Evolutionary conservation across 1,139 yeast genomes (phyloP), one percentile per base, ranked within the genome.

Genomic region (Kodamaea suecica): DNA sequence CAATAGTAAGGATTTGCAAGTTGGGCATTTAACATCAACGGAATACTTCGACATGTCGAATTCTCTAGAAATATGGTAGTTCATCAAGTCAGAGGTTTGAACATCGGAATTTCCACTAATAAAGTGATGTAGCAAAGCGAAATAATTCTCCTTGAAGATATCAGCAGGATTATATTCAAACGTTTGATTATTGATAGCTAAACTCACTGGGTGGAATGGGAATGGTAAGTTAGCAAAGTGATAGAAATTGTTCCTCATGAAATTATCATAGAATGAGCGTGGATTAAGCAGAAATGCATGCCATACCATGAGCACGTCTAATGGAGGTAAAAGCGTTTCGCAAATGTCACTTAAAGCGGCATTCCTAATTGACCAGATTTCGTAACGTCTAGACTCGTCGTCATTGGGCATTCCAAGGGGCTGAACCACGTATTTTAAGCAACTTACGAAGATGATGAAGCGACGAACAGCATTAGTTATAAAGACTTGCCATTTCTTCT

Each of bases 251-350:
- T 50, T 48, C 26, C 63, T 50, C 16, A 45, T 36, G 17, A 55
- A 49, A 27, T 52, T 53, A 29, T 61, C 64, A 35, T 56, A 51
- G 36, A 45, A 55, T 1, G 55, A 38, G 19, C 42, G 41, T 3
- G 62, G 61, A 29, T 53, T 53, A 25, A 57, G 39, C 42, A 54
- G 35, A 28, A 52, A 53, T 5, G 61, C 38, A 43, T 65, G 69
- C 70, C 70, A 65, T 1, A 63, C 61, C 58, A 63, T 50, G 7
- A 63, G 32, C 10, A 64, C 54, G 39, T 63, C 69, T 24, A 61
- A 38, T 5, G 66, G 65, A 1, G 66, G 66, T 20, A 58, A 33
- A 14, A 37, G 23, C 15, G 11, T 33, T 33, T 21, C 23, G 29
- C 15, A 32, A 15, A 26, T 29, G 9, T 17, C 29, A n/a, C n/a